Evolutionary conservation across 116 monocot species (phyloP).

Genomic region (Papilionanthe hybrid): DNA sequence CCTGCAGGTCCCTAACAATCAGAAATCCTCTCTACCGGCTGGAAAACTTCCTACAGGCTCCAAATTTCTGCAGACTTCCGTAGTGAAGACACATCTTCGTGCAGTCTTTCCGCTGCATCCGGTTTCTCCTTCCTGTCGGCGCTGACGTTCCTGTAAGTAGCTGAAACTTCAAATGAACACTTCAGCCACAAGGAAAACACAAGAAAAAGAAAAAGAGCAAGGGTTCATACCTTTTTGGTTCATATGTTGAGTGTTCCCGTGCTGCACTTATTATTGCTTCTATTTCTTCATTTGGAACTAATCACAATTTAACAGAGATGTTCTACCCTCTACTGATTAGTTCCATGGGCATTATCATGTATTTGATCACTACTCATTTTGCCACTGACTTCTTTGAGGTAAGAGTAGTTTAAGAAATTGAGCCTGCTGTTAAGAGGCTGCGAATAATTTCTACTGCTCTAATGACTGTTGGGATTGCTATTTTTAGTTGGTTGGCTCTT

Average conservation of each 20-base stretch:
- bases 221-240: conserved; percentile 95
- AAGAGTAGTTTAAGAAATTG: conserved; percentile 79
- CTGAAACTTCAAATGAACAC: too few relatives aligned
- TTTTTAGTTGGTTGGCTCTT: conserved; percentile 66
- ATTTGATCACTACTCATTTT: conserved; percentile 84
- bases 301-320: conserved; percentile 87
- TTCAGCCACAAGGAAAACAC: too few relatives aligned
- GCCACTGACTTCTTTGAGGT: conserved; percentile 91
- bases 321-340: conserved; percentile 79
- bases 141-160: too few relatives aligned
- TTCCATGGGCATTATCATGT: conserved; percentile 81
- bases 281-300: conserved; percentile 89
- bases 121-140: too few relatives aligned
- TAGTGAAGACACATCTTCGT: too few relatives aligned
- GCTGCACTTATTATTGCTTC: conserved; percentile 92
- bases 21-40: too few relatives aligned
- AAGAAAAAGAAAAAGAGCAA: too few relatives aligned
- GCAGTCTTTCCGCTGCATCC: too few relatives aligned
- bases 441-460: conserved; percentile 82
- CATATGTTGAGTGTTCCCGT: conserved; percentile 90
- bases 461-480: conserved; percentile 85
- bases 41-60: too few relatives aligned
- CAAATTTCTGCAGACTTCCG: too few relatives aligned
- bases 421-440: conserved; percentile 84
- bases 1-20: too few relatives aligned